These are phyloP conservation scores for Fusarium incarnatum DNA, from an alignment of 2,329 filamentous ascomycete species.

Conservation along the genomic window DNA sequence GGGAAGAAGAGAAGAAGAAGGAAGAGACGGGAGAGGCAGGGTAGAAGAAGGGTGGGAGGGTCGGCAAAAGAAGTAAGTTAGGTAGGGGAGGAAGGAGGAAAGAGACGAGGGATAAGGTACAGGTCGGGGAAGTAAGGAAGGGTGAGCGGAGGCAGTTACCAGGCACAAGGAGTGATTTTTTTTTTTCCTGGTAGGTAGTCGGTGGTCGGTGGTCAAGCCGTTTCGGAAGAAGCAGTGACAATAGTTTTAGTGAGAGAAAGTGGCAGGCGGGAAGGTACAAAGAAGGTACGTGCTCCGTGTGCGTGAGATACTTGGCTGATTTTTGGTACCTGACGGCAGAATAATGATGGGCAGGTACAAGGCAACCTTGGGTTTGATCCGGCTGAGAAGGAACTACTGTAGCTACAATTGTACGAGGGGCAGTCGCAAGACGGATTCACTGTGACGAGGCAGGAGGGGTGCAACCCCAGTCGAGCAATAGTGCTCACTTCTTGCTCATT, in stretches of 20 bases:
- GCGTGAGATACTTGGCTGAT: constrained; percentile 26
- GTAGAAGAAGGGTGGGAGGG: constrained; percentile 45
- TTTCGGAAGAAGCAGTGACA: constrained; percentile 24
- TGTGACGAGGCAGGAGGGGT: constrained; percentile 42
- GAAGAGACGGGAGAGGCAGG: constrained; percentile 45
- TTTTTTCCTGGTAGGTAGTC: constrained; percentile 15
- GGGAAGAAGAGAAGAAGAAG: constrained; percentile 43
- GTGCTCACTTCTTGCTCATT: constrained; percentile 6
- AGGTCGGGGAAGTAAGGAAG: constrained; percentile 35
- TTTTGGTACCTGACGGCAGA: constrained; percentile 34
- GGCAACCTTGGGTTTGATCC: constrained; percentile 6
- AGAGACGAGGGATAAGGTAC: constrained; percentile 40
- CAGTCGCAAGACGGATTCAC: constrained; percentile 25
- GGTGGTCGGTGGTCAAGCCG: constrained; percentile 34
- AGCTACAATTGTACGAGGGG: constrained; percentile 15
- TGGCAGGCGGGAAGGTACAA: constrained; percentile 40
- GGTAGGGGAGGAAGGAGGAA: constrained; percentile 45
- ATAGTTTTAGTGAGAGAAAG: constrained; percentile 25
- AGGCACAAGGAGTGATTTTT: constrained; percentile 44
- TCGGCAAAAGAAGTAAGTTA: constrained; percentile 48
- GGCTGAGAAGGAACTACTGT: constrained; percentile 28
- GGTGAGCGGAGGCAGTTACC: constrained; percentile 42
- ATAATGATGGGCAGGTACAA: constrained; percentile 41
- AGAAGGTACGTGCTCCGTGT: constrained; percentile 36
- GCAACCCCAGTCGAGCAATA: constrained; percentile 28